These are phyloP conservation scores for Candida schatavii DNA, from an alignment of 805 yeast species.

Conservation along the genomic window DNA sequence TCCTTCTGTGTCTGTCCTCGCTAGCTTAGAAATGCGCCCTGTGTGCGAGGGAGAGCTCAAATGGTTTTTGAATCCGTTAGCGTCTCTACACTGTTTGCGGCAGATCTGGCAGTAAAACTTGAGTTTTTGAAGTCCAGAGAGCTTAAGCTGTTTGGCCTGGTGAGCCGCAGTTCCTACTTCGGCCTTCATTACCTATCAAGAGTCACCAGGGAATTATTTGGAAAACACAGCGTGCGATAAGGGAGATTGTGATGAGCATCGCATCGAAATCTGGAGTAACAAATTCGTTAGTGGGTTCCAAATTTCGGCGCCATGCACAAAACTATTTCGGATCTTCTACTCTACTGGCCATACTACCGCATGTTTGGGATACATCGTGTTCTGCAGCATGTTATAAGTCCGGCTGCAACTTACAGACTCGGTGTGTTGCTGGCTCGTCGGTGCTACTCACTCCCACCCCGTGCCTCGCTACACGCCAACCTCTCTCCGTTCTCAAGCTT, in stretches of 20 bases:
- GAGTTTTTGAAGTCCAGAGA: slow-evolving; percentile 81
- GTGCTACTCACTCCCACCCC: slow-evolving; percentile 21
- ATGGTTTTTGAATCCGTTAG: slow-evolving; percentile 92
- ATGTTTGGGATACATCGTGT: no score
- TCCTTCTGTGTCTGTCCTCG: slow-evolving; percentile 21
- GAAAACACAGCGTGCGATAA: not conserved
- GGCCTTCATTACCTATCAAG: no score
- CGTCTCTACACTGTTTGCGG: slow-evolving; percentile 91
- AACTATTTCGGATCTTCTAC: no score
- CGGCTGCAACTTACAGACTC: not conserved
- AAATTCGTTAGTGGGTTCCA: no score
- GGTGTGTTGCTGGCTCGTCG: not conserved
- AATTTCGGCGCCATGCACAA: no score
- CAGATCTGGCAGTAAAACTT: slow-evolving; percentile 90
- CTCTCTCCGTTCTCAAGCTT: slow-evolving; percentile 19
- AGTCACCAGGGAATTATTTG: no score
- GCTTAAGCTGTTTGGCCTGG: slow-evolving; percentile 72
- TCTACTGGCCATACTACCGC: no score
- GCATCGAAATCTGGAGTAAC: no score
- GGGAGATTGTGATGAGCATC: no score
- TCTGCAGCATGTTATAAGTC: not conserved
- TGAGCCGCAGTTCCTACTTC: slow-evolving; percentile 54
- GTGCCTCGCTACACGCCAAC: slow-evolving; percentile 28
- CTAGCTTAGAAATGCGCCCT: slow-evolving; percentile 42
- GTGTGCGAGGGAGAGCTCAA: slow-evolving; percentile 77